These are phyloP conservation scores for Letharia columbiana DNA, from an alignment of 495 filamentous ascomycete genomes.

Conservation along the genomic window DNA sequence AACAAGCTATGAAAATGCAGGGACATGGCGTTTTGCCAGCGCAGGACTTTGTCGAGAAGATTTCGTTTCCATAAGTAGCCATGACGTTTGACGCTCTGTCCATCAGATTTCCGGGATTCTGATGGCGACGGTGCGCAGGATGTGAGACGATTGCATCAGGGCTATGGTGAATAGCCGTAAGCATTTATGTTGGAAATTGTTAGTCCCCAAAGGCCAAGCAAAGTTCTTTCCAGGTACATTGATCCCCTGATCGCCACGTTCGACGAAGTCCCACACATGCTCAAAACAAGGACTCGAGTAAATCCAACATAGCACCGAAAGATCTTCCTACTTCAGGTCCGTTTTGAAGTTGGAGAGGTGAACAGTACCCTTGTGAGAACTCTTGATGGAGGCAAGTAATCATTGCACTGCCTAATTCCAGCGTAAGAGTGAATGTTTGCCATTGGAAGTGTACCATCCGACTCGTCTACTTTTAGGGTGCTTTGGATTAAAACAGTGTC, in stretches of 20 bases:
- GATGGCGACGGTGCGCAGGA: not conserved
- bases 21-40: constrained; percentile 47
- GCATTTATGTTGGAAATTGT: not conserved
- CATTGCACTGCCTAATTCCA: not conserved
- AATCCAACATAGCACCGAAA: not conserved
- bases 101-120: not conserved
- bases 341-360: not conserved
- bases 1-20: constrained; percentile 54
- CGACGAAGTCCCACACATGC: not conserved
- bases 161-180: not conserved
- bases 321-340: not conserved
- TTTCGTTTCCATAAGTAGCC: not conserved
- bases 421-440: not conserved
- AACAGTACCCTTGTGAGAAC: not conserved
- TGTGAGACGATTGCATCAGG: not conserved
- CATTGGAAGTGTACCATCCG: not conserved
- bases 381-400: not conserved
- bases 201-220: not conserved
- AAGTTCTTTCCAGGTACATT: not conserved
- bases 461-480: not conserved
- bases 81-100: not conserved
- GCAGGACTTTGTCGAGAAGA: constrained; percentile 42
- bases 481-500: not conserved
- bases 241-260: not conserved
- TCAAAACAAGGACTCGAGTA: not conserved